phyloP scores from a whole-genome alignment of 352 stramenopile genomes.

The Pythium chondricola region DNA sequence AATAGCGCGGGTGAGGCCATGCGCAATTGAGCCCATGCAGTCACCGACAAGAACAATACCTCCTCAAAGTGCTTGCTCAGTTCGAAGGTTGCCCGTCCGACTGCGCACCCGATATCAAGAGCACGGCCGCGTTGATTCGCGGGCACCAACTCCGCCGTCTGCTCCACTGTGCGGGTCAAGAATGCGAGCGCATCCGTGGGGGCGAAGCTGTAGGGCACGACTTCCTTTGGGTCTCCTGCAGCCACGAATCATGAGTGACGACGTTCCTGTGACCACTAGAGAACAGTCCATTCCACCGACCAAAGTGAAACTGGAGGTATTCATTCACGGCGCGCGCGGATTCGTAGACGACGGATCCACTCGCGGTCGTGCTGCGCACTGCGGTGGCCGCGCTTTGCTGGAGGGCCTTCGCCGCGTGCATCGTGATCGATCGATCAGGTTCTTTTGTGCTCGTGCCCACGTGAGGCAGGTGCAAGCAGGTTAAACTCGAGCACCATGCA shows the following conservation, averaged over 20 bases:
- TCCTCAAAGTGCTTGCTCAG: constrained; percentile 91
- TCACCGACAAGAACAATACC: too few relatives aligned
- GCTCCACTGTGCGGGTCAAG: constrained; percentile 76
- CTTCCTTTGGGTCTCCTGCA: constrained; percentile 49
- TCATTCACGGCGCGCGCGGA: constrained; percentile 82
- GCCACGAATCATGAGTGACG: not conserved
- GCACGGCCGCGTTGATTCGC: constrained; percentile 58
- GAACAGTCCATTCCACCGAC: constrained; percentile 15
- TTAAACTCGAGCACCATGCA: too few relatives aligned
- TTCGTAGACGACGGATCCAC: constrained; percentile 84
- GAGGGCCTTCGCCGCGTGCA: constrained; percentile 16
- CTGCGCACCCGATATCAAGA: constrained; percentile 93
- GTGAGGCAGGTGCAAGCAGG: too few relatives aligned
- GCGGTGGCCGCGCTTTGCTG: constrained; percentile 13
- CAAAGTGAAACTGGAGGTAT: constrained; percentile 91
- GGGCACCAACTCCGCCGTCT: constrained; percentile 53
- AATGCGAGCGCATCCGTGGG: constrained; percentile 83
- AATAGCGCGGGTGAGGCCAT: too few relatives aligned
- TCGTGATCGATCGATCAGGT: constrained; percentile 7
- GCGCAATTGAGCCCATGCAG: too few relatives aligned
- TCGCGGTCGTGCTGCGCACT: constrained; percentile 83
- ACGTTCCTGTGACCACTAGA: not conserved
- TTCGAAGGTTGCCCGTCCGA: constrained; percentile 92
- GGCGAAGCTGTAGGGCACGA: constrained; percentile 66
- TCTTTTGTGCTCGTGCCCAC: not conserved